Evolutionary conservation across 805 yeast genomes (phyloP).

Genomic region (Suhomyces pyralidae): DNA sequence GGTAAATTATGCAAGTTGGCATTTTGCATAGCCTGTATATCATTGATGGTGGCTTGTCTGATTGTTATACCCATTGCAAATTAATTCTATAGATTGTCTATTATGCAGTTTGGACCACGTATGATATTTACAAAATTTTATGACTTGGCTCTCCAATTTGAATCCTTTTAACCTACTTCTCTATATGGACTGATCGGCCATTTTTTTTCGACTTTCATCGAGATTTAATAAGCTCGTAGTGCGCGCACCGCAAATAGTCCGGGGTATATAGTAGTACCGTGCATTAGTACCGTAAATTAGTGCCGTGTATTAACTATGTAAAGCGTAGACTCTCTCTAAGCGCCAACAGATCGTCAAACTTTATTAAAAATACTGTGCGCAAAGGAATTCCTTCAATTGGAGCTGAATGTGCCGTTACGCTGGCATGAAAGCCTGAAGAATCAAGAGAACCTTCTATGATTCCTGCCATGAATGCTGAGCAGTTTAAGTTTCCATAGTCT

Average conservation of each 20-base stretch:
- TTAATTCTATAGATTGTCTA: background rate
- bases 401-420: constrained; percentile 79
- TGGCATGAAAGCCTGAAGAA: constrained; percentile 66
- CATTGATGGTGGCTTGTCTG: constrained; percentile 81
- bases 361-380: constrained; percentile 73
- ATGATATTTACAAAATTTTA: background rate
- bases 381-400: constrained; percentile 56
- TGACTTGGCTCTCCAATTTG: background rate
- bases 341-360: constrained; percentile 58
- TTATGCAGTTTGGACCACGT: background rate
- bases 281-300: background rate
- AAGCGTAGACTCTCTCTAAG: constrained; percentile 51
- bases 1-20: constrained; percentile 90
- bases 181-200: background rate
- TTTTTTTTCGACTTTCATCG: background rate
- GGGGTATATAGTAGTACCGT: background rate
- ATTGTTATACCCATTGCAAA: constrained; percentile 73
- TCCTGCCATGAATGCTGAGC: constrained; percentile 84
- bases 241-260: background rate
- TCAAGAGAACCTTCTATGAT: constrained; percentile 80
- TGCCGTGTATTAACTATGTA: background rate
- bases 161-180: background rate
- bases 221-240: background rate
- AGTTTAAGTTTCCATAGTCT: constrained; percentile 73
- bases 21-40: constrained; percentile 93